phyloP scores from a whole-genome alignment of 2,329 filamentous ascomycete genomes.

The Colletotrichum graminicola region DNA sequence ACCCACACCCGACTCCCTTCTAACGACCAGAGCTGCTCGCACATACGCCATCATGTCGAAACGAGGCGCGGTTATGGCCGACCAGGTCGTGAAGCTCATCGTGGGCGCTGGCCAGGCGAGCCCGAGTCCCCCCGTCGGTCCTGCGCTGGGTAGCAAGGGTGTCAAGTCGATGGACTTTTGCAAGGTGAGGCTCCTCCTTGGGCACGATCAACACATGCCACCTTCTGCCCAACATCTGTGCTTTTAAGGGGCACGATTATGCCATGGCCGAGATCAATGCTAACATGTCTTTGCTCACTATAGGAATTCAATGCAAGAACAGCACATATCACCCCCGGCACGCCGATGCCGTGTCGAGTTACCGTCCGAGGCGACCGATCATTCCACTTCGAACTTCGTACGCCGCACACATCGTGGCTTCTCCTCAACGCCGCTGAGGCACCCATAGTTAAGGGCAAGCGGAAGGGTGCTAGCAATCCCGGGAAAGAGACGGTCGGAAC shows the following conservation, averaged over 20 bases:
- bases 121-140: conserved; percentile 95
- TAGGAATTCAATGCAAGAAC: conserved; percentile 98
- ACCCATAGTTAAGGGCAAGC: conserved; percentile 76
- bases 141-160: conserved; percentile 95
- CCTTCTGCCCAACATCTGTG: conserved; percentile 33
- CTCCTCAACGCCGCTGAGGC: conserved; percentile 87
- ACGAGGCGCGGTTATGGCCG: conserved; percentile 56
- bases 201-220: conserved; percentile 36
- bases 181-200: conserved; percentile 72
- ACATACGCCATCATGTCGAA: conserved; percentile 63
- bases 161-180: conserved; percentile 99
- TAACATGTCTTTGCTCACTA: conserved; percentile 21
- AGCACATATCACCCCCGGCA: conserved; percentile 83
- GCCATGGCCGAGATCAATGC: conserved; percentile 41
- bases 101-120: conserved; percentile 96
- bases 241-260: conserved; percentile 21
- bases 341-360: conserved; percentile 90
- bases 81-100: conserved; percentile 95
- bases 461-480: conserved; percentile 81
- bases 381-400: conserved; percentile 93
- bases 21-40: conserved; percentile 37
- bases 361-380: conserved; percentile 93
- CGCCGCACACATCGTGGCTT: conserved; percentile 92
- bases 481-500: conserved; percentile 84
- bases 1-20: background rate